Base-by-base conservation (phyloP, 2,329 filamentous ascomycete species). In the Fusarium tupiense region DNA sequence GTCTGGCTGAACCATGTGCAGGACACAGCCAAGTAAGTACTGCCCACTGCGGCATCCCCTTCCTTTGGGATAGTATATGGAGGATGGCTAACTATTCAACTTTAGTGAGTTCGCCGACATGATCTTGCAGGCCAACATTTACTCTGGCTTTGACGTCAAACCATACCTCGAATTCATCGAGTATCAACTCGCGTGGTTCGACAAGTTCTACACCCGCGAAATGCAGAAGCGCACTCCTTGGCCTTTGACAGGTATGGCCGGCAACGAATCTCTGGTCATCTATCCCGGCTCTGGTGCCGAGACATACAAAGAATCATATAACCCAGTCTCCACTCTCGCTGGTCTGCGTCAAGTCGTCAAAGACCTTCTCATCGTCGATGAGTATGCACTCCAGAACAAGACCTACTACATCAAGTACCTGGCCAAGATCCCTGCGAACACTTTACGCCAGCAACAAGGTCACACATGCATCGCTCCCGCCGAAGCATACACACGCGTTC, bases 1-100 rank as follows among this genome's bases (percentile, higher is more conserved):
- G 64, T 66, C 26, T 67, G 64, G 61, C 6, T 66, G 17, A 67
- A 66, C 16, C 61, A 67, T 38, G 29, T 67, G 11, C 61, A 67
- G 29, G 64, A 67, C 12, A 67, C 64, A 2, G 61, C 61, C 1
- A 67, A 66, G 61, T 66, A 33, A 43, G 61, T 65, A 13, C 6
- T 8, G 3, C 16, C 9, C 19, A 16, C 5, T 12, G 13, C 8
- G 1, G 19, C 12, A 2, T 12, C 6, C 2, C 3, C 16, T 13
- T 12, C 24, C 11, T 20, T 2, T 8, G 11, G 13, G 14, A 29
- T 20, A 6, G 6, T 12, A 17, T n/a, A 17, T 29, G 10, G 5
- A 31, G 14, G 4, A 6, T 33, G 1, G 8, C 62, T 64, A 46
- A 65, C 17, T 2, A 8, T 7, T 9, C 1, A 1, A 44, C 22